phyloP scores from a whole-genome alignment of 2,329 filamentous ascomycete genomes.

The Fusarium sp. region DNA sequence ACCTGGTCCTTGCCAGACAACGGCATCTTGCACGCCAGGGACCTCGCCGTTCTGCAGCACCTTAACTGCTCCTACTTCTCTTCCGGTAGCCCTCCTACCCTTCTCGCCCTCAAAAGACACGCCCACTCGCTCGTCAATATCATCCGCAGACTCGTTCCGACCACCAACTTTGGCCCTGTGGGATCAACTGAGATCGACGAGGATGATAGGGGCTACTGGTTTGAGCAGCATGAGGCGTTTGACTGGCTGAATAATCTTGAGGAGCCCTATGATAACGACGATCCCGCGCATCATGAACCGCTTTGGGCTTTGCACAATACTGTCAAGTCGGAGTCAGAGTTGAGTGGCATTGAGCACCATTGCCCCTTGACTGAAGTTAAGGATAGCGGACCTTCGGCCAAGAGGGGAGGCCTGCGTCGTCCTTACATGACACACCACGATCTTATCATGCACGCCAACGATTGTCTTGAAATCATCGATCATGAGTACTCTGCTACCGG shows the following conservation, averaged over 20 bases:
- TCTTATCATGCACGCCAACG: slow-evolving; percentile 69
- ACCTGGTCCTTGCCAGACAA: slow-evolving; percentile 43
- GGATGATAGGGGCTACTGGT: slow-evolving; percentile 49
- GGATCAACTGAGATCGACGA: slow-evolving; percentile 34
- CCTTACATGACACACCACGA: slow-evolving; percentile 63
- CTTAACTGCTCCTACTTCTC: slow-evolving; percentile 72
- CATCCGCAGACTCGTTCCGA: slow-evolving; percentile 63
- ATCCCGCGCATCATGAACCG: slow-evolving; percentile 61
- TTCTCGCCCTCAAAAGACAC: slow-evolving; percentile 71
- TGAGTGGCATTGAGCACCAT: slow-evolving; percentile 57
- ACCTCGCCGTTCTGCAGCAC: slow-evolving; percentile 53
- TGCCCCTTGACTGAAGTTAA: slow-evolving; percentile 58
- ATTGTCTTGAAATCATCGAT: slow-evolving; percentile 70
- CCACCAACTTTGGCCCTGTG: slow-evolving; percentile 46
- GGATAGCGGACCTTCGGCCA: slow-evolving; percentile 37
- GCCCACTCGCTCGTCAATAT: slow-evolving; percentile 68
- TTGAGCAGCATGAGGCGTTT: slow-evolving; percentile 63
- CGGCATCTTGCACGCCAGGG: slow-evolving; percentile 38
- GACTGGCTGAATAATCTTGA: slow-evolving; percentile 69
- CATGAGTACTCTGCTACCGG: slow-evolving; percentile 69
- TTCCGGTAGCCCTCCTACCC: slow-evolving; percentile 65
- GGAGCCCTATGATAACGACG: slow-evolving; percentile 63
- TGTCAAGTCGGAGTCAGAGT: slow-evolving; percentile 59
- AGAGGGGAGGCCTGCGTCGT: slow-evolving; percentile 35
- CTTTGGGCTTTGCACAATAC: slow-evolving; percentile 62